These are phyloP conservation scores for Cyclotella baltica DNA, from an alignment of 108 stramenopile genomes.

Conservation along the genomic window DNA sequence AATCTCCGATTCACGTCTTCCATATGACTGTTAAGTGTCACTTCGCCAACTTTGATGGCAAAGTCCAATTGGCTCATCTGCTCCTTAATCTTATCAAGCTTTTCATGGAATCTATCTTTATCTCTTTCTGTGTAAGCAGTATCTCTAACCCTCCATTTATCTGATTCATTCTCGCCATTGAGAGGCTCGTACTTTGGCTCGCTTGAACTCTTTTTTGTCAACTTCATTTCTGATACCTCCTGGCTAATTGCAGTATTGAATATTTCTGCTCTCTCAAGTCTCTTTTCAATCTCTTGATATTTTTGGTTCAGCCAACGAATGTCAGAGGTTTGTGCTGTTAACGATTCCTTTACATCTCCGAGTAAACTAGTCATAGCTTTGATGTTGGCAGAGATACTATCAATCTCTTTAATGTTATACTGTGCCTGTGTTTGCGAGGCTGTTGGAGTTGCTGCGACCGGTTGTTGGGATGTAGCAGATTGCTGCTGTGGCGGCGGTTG, in stretches of 20 bases:
- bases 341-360: slow-evolving; percentile 25
- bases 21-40: slow-evolving; percentile 4
- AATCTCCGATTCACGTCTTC: slow-evolving; percentile 8
- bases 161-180: not conserved
- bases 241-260: slow-evolving; percentile 5
- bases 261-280: slow-evolving; percentile 22
- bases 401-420: slow-evolving; percentile 17
- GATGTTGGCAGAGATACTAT: slow-evolving; percentile 25
- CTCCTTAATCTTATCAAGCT: not conserved
- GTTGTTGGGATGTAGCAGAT: not conserved
- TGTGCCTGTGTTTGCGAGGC: not conserved
- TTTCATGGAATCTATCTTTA: not conserved
- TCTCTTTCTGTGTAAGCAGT: not conserved
- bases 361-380: slow-evolving; percentile 33
- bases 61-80: slow-evolving; percentile 3
- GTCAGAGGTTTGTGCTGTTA: slow-evolving; percentile 13
- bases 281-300: slow-evolving; percentile 19
- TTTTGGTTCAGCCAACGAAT: slow-evolving; percentile 22
- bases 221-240: not conserved
- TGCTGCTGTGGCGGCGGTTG: not conserved
- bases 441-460: not conserved
- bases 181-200: not conserved
- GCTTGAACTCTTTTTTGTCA: not conserved
- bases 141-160: not conserved
- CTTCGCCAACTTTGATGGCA: slow-evolving; percentile 13